Percentiles rank a stretch among this genome's conserved stretches.
phyloP scores from a whole-genome alignment of 805 yeast genomes.

The Wickerhamomyces sydowiorum region DNA sequence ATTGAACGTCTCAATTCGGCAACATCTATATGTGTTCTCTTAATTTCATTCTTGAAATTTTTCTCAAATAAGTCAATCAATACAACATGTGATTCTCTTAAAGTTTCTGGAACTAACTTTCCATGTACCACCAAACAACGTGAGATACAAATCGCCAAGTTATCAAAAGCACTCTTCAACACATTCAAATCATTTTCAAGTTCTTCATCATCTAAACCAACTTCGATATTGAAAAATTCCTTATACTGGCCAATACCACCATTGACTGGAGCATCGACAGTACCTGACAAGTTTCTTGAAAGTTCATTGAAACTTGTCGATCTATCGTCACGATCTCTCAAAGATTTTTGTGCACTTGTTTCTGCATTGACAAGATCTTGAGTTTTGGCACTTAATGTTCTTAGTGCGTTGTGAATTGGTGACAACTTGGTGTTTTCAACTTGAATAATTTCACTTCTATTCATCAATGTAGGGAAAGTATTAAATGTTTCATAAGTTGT shows the following conservation, averaged over 20 bases:
- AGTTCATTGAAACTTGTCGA: slow-evolving; percentile 52
- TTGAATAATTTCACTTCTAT: slow-evolving; percentile 64
- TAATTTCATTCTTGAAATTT: slow-evolving; percentile 66
- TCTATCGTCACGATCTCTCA: slow-evolving; percentile 45
- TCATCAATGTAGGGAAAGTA: slow-evolving; percentile 85
- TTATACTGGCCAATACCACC: slow-evolving; percentile 88
- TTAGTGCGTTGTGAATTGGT: slow-evolving; percentile 80
- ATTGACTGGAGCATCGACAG: slow-evolving; percentile 88
- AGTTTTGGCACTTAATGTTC: slow-evolving; percentile 59
- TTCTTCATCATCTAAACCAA: slow-evolving; percentile 21
- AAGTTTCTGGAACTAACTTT: slow-evolving; percentile 46
- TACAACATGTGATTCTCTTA: slow-evolving; percentile 62
- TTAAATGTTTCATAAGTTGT: slow-evolving; percentile 68
- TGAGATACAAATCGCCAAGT: slow-evolving; percentile 58
- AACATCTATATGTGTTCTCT: slow-evolving; percentile 24
- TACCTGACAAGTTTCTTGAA: slow-evolving; percentile 71
- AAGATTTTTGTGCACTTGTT: slow-evolving; percentile 46
- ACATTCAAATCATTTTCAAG: slow-evolving; percentile 22
- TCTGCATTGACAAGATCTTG: slow-evolving; percentile 69
- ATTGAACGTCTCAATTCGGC: slow-evolving; percentile 19
- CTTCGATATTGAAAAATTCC: slow-evolving; percentile 47
- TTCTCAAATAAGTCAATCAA: slow-evolving; percentile 54
- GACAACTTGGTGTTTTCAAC: slow-evolving; percentile 51
- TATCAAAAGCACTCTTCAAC: slow-evolving; percentile 48
- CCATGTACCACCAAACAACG: slow-evolving; percentile 68